Evolutionary conservation across 2,329 filamentous ascomycete genomes (phyloP), one percentile per base, ranked within the genome.

Genomic region (Gyromitra esculenta): DNA sequence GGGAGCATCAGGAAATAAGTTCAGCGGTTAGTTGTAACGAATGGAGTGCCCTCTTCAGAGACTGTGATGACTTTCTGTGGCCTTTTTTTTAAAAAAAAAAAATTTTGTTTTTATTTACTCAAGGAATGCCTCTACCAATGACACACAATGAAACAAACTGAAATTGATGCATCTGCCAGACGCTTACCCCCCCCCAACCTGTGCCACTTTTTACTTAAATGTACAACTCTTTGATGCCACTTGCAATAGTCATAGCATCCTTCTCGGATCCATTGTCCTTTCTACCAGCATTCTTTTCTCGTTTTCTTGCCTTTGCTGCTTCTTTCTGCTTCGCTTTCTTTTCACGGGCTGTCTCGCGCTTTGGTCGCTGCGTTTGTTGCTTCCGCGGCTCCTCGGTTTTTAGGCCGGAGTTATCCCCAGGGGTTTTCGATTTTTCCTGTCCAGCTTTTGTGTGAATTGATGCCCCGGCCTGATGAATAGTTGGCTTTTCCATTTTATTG

Each of bases 401-500:
- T 41, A 59, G 7, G 25, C 48, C 11, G 9, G 70, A 43, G 31
- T 70, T 60, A 84, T 43, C 86, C 4, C 54, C 59, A 21, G 54
- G 57, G 1, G 25, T 31, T 48, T 60, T 66, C 18, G 25, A 35
- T 31, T 59, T 57, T n/a, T 39, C 70, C 39, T 63, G 64, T 41
- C 60, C 66, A 6, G 48, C 73, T 43, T 68, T 64, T 60, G 57
- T 54, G 7, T 68, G 66, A 52, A 59, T 18, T 31, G 56, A 57
- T 35, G 54, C 35, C 56, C 68, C 56, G 18, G 35, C 41, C 31
- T 68, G 43, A 13, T 45, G 50, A n/a, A 50, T 9, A 13, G 67
- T 59, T 25, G 64, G 37, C 21, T 67, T 69, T 31, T 60, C 63
- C 18, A 45, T 60, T 18, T 35, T 66, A 21, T 41, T 65, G 48